Evolutionary conservation across 2,329 filamentous ascomycete genomes (phyloP).

Genomic region (Phaeosphaeriaceae sp.): DNA sequence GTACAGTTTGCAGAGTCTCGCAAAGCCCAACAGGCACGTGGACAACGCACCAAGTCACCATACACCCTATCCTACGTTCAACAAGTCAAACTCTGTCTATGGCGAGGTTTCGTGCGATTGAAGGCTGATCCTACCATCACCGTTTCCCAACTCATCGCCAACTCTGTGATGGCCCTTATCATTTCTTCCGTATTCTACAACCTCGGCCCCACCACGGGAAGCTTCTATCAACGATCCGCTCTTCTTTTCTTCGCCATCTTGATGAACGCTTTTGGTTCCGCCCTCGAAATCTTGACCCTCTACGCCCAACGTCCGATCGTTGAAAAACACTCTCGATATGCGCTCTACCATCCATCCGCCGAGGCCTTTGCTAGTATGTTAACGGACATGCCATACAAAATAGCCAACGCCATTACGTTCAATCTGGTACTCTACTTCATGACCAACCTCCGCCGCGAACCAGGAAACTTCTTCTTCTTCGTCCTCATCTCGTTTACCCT

Average conservation of each 20-base stretch:
- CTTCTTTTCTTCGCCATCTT: constrained; percentile 88
- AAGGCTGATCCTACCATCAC: constrained; percentile 78
- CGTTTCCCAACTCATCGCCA: constrained; percentile 70
- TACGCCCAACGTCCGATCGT: constrained; percentile 91
- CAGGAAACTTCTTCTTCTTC: constrained; percentile 85
- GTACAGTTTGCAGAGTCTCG: constrained; percentile 56
- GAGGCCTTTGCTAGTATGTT: constrained; percentile 90
- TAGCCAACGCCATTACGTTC: constrained; percentile 76
- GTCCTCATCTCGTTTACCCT: constrained; percentile 75
- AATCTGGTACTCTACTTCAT: constrained; percentile 87
- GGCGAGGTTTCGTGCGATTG: constrained; percentile 79
- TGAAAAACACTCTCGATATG: constrained; percentile 86
- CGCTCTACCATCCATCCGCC: constrained; percentile 86
- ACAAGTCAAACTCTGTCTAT: constrained; percentile 79
- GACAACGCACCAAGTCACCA: constrained; percentile 70
- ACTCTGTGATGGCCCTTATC: constrained; percentile 77
- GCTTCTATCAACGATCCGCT: constrained; percentile 80
- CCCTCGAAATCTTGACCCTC: constrained; percentile 82
- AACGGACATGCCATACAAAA: constrained; percentile 83
- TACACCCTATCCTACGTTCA: constrained; percentile 80
- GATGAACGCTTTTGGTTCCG: constrained; percentile 82
- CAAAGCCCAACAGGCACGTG: constrained; percentile 55
- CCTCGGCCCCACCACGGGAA: constrained; percentile 66
- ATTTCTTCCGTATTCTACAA: constrained; percentile 84
- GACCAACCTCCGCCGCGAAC: constrained; percentile 76